A percentile compares a stretch with the other conserved stretches of the same genome.
Conservation (phyloP, 768 basidiomycete species). For the Suillus subluteus region DNA sequence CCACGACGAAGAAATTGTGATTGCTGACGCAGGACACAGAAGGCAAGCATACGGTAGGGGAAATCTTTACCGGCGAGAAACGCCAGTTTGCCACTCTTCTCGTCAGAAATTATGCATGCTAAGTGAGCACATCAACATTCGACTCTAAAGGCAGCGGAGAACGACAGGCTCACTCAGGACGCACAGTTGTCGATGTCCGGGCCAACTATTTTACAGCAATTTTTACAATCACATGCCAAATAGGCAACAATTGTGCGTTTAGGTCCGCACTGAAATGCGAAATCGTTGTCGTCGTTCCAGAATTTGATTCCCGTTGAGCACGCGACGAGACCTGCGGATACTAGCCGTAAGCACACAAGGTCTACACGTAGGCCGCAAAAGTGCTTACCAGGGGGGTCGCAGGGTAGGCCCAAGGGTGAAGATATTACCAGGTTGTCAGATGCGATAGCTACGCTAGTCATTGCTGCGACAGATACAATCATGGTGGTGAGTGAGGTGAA, state of each 20-base stretch:
- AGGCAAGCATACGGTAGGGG: no score
- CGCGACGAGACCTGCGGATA: neutral
- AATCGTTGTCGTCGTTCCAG: neutral
- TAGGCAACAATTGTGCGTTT: accelerated
- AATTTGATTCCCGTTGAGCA: neutral
- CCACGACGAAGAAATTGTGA: neutral
- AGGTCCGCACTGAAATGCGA: neutral
- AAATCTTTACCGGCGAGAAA: no score
- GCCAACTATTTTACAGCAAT: neutral
- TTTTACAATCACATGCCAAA: neutral
- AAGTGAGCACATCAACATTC: neutral
- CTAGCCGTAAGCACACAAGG: neutral
- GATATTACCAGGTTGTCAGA: neutral
- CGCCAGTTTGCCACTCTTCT: neutral
- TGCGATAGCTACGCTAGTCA: neutral
- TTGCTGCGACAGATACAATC: neutral
- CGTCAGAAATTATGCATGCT: neutral
- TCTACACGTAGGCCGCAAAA: neutral
- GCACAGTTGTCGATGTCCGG: no score
- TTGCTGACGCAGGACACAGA: neutral
- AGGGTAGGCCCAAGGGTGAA: neutral
- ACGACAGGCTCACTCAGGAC: neutral
- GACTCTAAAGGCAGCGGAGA: neutral
- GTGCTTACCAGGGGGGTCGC: neutral
- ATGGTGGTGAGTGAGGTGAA: neutral